Evolutionary conservation across 306 rosid genomes (phyloP).

Genomic region (Cotoneaster glaucophyllus): DNA sequence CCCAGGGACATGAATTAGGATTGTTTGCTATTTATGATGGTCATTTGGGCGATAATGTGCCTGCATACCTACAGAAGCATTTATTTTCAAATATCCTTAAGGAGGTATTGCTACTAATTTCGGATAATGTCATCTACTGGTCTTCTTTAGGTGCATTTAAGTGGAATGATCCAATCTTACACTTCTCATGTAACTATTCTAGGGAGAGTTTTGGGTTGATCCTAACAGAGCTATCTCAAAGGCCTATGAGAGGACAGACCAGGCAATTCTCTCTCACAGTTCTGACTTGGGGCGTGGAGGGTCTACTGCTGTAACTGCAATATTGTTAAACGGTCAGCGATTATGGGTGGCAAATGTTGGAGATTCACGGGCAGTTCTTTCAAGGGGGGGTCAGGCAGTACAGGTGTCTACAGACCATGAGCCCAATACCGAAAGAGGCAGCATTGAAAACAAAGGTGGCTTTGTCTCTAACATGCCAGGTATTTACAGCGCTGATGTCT

Average conservation of each 20-base stretch:
- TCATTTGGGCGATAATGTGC: slow-evolving; percentile 80
- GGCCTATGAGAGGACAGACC: slow-evolving; percentile 85
- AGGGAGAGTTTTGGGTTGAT: slow-evolving; percentile 90
- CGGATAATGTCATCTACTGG: slow-evolving; percentile 1
- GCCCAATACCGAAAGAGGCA: slow-evolving; percentile 71
- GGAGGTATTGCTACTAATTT: slow-evolving; percentile 46
- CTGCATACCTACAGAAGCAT: slow-evolving; percentile 84
- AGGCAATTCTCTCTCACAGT: slow-evolving; percentile 81
- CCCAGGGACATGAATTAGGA: slow-evolving; percentile 65
- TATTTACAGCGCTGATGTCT: slow-evolving; percentile 16
- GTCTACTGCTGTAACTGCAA: slow-evolving; percentile 95
- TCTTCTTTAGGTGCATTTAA: slow-evolving; percentile 4
- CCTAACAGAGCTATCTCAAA: slow-evolving; percentile 65
- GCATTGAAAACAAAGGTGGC: slow-evolving; percentile 85
- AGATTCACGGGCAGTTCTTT: slow-evolving; percentile 90
- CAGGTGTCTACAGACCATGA: slow-evolving; percentile 90
- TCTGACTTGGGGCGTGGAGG: slow-evolving; percentile 95
- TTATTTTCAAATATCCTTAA: slow-evolving; percentile 67
- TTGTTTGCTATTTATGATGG: slow-evolving; percentile 94
- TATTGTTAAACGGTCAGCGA: slow-evolving; percentile 55
- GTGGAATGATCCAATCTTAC: slow-evolving; percentile 12
- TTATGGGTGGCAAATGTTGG: slow-evolving; percentile 87
- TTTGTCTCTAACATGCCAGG: slow-evolving; percentile 99
- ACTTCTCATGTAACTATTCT: slow-evolving; percentile 11
- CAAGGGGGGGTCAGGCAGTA: slow-evolving; percentile 65